phyloP scores from a whole-genome alignment of 441 rosid genomes.

The Mallotus repandus region DNA sequence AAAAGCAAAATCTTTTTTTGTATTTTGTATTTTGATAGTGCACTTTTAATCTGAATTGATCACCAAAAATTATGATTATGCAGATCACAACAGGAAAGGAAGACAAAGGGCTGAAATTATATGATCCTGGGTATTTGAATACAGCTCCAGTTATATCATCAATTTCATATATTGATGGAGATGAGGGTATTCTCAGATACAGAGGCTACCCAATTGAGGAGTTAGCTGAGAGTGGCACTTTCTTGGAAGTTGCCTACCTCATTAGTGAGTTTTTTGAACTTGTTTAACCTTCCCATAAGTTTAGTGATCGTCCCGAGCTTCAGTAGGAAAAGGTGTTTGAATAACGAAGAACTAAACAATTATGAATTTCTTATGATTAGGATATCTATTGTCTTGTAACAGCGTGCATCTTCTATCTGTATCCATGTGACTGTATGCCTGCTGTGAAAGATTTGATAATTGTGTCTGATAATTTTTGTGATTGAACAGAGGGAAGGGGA shows the following conservation, averaged over 20 bases:
- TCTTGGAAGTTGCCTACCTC: constrained; percentile 67
- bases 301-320: too few species aligned
- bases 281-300: too few species aligned
- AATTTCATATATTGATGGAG: constrained; percentile 83
- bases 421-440: too few species aligned
- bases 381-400: too few species aligned
- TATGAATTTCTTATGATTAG: too few species aligned
- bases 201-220: constrained; percentile 85
- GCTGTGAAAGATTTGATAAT: too few species aligned
- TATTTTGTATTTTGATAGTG: neutral
- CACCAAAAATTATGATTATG: neutral
- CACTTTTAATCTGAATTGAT: neutral
- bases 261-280: constrained; percentile 35
- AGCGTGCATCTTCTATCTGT: too few species aligned
- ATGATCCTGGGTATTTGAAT: constrained; percentile 92
- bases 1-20: too few species aligned
- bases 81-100: constrained; percentile 78
- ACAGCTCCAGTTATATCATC: constrained; percentile 89
- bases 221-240: constrained; percentile 78
- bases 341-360: too few species aligned
- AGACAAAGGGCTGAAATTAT: constrained; percentile 81
- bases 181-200: constrained; percentile 82
- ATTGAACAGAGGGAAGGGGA: neutral
- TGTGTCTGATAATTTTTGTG: too few species aligned
- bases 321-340: too few species aligned